Evolutionary conservation across 768 basidiomycete genomes (phyloP).

Genomic region (Amanita rimosa): DNA sequence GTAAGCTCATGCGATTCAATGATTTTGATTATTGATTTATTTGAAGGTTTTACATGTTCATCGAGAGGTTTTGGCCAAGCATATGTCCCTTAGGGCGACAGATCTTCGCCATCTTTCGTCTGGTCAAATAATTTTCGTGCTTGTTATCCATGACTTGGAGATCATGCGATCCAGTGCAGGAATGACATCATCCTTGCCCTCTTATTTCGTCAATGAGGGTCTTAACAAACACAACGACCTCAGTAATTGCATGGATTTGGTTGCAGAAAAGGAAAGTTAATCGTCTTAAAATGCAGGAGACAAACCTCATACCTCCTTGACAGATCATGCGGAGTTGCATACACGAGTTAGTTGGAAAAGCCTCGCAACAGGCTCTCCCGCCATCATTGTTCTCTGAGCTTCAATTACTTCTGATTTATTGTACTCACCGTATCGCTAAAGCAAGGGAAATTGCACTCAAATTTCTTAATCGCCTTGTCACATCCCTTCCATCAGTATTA

Average conservation of each 20-base stretch:
- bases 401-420: constrained; percentile 58
- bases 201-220: constrained; percentile 82
- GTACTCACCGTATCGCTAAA: constrained; percentile 75
- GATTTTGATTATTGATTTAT: background rate
- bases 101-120: constrained; percentile 69
- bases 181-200: constrained; percentile 68
- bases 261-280: constrained; percentile 65
- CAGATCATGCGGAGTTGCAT: constrained; percentile 77
- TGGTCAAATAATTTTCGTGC: constrained; percentile 77
- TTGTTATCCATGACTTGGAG: constrained; percentile 84
- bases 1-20: constrained; percentile 27
- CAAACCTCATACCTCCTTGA: constrained; percentile 1
- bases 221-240: constrained; percentile 64
- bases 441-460: constrained; percentile 74
- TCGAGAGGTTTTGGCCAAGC: constrained; percentile 47
- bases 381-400: constrained; percentile 60
- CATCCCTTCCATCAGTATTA: constrained; percentile 89
- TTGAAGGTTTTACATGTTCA: constrained; percentile 62
- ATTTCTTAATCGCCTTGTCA: constrained; percentile 78
- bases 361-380: constrained; percentile 72
- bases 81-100: constrained; percentile 51
- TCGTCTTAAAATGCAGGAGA: background rate
- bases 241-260: constrained; percentile 69
- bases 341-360: constrained; percentile 58
- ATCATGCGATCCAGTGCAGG: constrained; percentile 74